Evolutionary conservation across 179 eudicot species (phyloP).

Genomic region (Silene coronaria): DNA sequence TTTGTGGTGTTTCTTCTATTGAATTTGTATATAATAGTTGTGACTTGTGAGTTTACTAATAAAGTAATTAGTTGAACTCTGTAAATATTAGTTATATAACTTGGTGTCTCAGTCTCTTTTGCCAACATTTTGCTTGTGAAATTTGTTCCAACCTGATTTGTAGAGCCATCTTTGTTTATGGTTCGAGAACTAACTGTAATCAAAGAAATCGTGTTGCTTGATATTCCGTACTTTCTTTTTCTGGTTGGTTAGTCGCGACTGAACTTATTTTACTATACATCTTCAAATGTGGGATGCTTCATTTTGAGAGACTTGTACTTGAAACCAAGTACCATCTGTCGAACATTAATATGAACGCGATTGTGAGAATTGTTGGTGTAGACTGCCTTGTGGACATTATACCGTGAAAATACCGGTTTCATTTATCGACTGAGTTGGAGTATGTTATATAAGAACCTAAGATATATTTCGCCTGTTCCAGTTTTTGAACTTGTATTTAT

Average conservation of each 20-base stretch:
- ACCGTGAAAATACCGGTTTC: too few relatives aligned
- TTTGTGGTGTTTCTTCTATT: conserved; percentile 16
- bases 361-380: too few relatives aligned
- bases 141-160: conserved; percentile 13
- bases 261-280: too few relatives aligned
- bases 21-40: conserved; percentile 32
- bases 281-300: too few relatives aligned
- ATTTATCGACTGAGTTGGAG: too few relatives aligned
- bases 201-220: background rate
- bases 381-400: too few relatives aligned
- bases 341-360: too few relatives aligned
- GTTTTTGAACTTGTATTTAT: conserved; percentile 8
- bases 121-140: conserved; percentile 12
- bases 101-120: conserved; percentile 11
- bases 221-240: background rate
- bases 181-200: background rate
- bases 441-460: too few relatives aligned
- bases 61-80: conserved; percentile 22
- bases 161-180: conserved; percentile 8
- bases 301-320: too few relatives aligned
- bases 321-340: too few relatives aligned
- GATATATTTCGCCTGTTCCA: too few relatives aligned
- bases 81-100: conserved; percentile 23
- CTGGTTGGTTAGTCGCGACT: background rate
- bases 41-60: conserved; percentile 1